Conservation (phyloP, 106 monocot species). For the Triglochin maritima region DNA sequence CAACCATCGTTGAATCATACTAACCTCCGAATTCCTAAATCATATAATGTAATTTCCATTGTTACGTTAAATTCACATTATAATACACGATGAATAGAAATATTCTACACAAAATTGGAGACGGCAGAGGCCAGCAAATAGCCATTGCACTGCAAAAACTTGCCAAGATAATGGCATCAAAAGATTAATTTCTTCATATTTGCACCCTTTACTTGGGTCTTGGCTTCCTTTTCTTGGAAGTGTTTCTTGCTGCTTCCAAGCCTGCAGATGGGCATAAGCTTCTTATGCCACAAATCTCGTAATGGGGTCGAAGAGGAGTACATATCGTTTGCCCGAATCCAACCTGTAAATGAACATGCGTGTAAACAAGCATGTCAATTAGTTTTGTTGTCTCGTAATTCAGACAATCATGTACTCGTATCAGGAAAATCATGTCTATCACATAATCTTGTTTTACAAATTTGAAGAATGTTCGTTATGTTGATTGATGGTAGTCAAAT, state of each 20-base stretch:
- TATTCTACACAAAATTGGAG: no score
- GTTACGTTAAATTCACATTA: no score
- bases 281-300: slow-evolving; percentile 41
- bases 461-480: neutral
- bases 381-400: neutral
- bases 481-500: neutral
- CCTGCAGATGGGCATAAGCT: slow-evolving; percentile 81
- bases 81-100: no score
- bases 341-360: slow-evolving; percentile 33
- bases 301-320: slow-evolving; percentile 72
- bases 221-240: slow-evolving; percentile 30
- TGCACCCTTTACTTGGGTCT: slow-evolving; percentile 7
- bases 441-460: neutral
- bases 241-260: slow-evolving; percentile 37
- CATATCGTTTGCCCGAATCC: slow-evolving; percentile 97
- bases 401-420: neutral
- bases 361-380: neutral
- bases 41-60: no score
- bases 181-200: neutral
- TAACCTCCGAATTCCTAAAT: no score
- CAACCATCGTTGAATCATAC: no score
- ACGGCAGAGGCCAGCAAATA: no score
- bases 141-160: neutral
- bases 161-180: neutral
- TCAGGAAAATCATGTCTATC: no score